Evolutionary conservation across 2,329 filamentous ascomycete genomes (phyloP).

Genomic region (Diaporthe vexans): DNA sequence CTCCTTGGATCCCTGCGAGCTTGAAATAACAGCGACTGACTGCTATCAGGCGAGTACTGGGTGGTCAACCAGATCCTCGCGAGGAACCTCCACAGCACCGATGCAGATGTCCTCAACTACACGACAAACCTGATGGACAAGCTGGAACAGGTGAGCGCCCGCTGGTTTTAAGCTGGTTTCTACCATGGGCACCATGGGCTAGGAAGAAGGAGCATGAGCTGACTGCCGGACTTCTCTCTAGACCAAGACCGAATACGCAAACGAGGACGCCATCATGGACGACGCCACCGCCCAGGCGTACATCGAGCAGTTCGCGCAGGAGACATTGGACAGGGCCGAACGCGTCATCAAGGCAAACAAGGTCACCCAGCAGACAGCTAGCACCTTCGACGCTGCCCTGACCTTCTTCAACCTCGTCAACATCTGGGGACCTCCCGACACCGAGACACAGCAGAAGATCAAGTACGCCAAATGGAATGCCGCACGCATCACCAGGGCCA

Average conservation of each 20-base stretch:
- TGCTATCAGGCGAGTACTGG: constrained; percentile 82
- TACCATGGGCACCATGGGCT: too few relatives aligned
- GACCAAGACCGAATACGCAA: constrained; percentile 79
- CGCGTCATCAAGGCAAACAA: constrained; percentile 85
- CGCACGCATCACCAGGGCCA: constrained; percentile 87
- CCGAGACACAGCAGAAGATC: constrained; percentile 86
- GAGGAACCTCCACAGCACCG: constrained; percentile 81
- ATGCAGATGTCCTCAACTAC: constrained; percentile 84
- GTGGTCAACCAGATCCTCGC: constrained; percentile 92
- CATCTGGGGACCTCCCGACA: constrained; percentile 84
- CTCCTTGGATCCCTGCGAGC: background rate
- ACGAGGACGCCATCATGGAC: constrained; percentile 87
- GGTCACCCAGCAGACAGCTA: constrained; percentile 91
- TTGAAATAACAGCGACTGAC: constrained; percentile 1
- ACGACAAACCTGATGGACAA: constrained; percentile 91
- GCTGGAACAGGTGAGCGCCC: constrained; percentile 77
- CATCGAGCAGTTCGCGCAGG: constrained; percentile 92
- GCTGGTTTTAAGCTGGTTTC: background rate
- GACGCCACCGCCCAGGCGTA: constrained; percentile 91
- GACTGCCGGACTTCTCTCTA: constrained; percentile 48
- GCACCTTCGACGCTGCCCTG: constrained; percentile 92
- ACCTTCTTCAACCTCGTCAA: constrained; percentile 91
- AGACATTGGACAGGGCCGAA: constrained; percentile 89
- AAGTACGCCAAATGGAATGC: constrained; percentile 98
- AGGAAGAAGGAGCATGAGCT: background rate